Percentiles rank a stretch among this genome's conserved stretches.
phyloP scores from a whole-genome alignment of 257 asterid species.

The Solanum pennellii region DNA sequence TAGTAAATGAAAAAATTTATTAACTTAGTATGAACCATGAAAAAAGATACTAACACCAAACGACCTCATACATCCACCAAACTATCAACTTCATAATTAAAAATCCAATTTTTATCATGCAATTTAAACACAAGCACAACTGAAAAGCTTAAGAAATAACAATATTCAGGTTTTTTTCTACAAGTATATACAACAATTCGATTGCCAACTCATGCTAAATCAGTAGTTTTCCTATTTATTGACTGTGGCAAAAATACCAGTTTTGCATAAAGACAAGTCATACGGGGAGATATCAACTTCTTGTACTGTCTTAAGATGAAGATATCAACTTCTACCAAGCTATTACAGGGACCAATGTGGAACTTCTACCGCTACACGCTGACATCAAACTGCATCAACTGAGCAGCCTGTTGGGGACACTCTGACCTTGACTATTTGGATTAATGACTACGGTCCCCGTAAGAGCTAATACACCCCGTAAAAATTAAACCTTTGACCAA shows the following conservation, averaged over 20 bases:
- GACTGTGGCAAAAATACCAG: not conserved
- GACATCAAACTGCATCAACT: not conserved
- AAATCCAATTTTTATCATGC: not conserved
- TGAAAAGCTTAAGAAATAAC: not conserved
- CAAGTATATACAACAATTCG: not conserved
- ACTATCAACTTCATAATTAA: not conserved
- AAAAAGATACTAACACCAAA: not conserved
- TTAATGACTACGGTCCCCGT: not conserved
- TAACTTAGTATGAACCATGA: not conserved
- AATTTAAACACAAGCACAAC: not conserved
- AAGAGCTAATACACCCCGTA: not conserved
- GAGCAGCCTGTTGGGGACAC: not conserved
- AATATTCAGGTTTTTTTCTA: not conserved
- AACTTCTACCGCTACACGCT: not conserved
- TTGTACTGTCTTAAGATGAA: not conserved
- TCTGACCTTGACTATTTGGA: not conserved
- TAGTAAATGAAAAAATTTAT: not conserved
- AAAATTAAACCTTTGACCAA: not conserved
- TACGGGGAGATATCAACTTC: not conserved
- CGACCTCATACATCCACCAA: not conserved
- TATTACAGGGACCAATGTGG: not conserved
- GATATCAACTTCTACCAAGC: not conserved
- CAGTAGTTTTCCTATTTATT: not conserved
- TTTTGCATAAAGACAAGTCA: not conserved
- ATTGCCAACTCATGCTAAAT: not conserved